Base-by-base conservation (phyloP, 257 asterid genomes). In the Gentiana dahurica region DNA sequence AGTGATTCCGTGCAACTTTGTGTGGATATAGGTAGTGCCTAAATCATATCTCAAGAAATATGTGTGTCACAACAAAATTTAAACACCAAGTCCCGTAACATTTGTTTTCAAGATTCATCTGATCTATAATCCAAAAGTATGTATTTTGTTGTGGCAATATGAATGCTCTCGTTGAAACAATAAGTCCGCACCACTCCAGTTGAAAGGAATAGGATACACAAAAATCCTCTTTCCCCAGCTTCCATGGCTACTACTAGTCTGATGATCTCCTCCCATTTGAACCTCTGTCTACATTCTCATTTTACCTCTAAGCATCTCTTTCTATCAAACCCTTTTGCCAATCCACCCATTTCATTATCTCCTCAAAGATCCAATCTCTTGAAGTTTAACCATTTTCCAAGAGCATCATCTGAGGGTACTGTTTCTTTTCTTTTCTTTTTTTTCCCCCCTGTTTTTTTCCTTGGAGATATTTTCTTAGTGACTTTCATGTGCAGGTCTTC, bases 211-310 rank as follows among this genome's bases (percentile, higher is more conserved):
- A 10, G 6, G 9, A 41, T 5, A 1, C 46, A 41, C 9, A 41
- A 10, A 41, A 41, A 41, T 41, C 46, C 46, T 41, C 46, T 41
- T 41, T 7, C 45, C 24, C 2, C 13, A 0, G 36, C 15, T 8
- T 48, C 49, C 34, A 86, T 83, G 93, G 85, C 89, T 70, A 63
- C 77, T 76, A 64, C 77, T 76, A 64, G 75, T 53, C 68, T 70
- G 34, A 51, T 79, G 49, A 70, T 68, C 75, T 61, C 55, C 36
- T 75, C 55, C 36, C 76, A 50, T 10, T 56, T 64, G 57, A 48
- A 47, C 58, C 49, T 58, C 34, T n/a, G 53, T 53, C 12, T 32
- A 54, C 37, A 57, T 32, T 24, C 6, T 44, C 33, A 6, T 6
- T 65, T 58, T 34, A 50, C 55, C 15, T 36, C 49, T 9, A 46